Base-by-base conservation (phyloP, 2,329 filamentous ascomycete genomes). In the Stemphylium lycopersici region DNA sequence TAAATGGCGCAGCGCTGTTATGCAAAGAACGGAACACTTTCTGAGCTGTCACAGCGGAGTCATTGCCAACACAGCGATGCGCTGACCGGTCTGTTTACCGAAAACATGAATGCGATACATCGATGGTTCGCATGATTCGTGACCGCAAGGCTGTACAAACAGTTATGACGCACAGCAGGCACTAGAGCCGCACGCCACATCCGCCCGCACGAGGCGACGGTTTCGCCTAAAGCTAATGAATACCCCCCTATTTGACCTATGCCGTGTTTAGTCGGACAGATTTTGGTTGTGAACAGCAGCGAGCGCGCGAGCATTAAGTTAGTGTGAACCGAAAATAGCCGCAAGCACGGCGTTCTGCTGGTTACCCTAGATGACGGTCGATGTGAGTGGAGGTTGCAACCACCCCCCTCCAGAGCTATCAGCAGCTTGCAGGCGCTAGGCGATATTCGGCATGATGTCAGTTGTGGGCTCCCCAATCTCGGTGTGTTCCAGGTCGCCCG, bases 121-220 rank as follows among this genome's bases (percentile, higher is more conserved):
- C 6, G 4, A 24, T 24, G 6, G 22, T 24, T 24, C 22, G 22
- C 22, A 59, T 56, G 43, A 49, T 52, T 58, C 52, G 56, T 6
- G 34, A 57, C 33, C 34, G 49, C 55, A 49, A 59, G 56, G 58
- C 58, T 55, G 45, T 51, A 37, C 42, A 24, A 24, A 15, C 42
- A 37, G 34, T 32, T 16, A 37, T 44, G 39, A 26, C 6, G 18
- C 20, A 43, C 50, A 53, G 51, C 20, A 32, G 48, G 53, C 38
- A n/a, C 33, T 39, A 22, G 52, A 56, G 49, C 59, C 52, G 48
- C 48, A 62, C 59, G 61, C 55, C 62, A 63, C 53, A 56, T 52
- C 56, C 56, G 56, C 39, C n/a, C 3, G 31, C 29, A 10, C 31
- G 7, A 40, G 32, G 39, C 42, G 26, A 32, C 29, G 33, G 20